Evolutionary conservation across 2,329 filamentous ascomycete genomes (phyloP).

Genomic region (Aspergillus uvarum): DNA sequence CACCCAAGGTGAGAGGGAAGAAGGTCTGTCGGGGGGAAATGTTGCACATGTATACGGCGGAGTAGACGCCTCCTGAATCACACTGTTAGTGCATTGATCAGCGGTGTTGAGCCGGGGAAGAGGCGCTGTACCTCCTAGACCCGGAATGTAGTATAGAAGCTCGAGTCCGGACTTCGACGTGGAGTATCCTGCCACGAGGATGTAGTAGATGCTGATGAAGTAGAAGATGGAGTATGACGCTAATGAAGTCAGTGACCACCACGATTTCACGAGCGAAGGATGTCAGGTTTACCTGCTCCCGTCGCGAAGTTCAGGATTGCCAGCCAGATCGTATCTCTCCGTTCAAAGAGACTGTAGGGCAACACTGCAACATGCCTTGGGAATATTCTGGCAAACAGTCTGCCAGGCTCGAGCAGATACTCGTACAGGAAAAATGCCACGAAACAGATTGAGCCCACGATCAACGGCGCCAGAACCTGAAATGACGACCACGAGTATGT

Average conservation of each 20-base stretch:
- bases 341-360: constrained; percentile 58
- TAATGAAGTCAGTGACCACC: constrained; percentile 1
- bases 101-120: neutral
- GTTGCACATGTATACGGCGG: constrained; percentile 61
- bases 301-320: constrained; percentile 61
- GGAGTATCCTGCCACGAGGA: constrained; percentile 56
- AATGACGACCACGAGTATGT: constrained; percentile 54
- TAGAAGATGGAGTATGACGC: constrained; percentile 60
- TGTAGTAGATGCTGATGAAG: constrained; percentile 68
- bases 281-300: constrained; percentile 49
- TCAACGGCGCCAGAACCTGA: constrained; percentile 51
- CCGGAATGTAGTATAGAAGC: constrained; percentile 64
- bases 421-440: constrained; percentile 52
- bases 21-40: constrained; percentile 63
- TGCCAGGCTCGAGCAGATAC: constrained; percentile 55
- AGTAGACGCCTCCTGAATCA: constrained; percentile 52
- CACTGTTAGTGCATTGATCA: neutral
- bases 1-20: constrained; percentile 57
- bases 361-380: constrained; percentile 63
- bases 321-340: constrained; percentile 61
- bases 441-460: constrained; percentile 47
- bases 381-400: constrained; percentile 49
- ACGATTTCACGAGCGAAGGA: no score
- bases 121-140: constrained; percentile 53
- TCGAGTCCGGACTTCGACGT: constrained; percentile 55